Base-by-base conservation (phyloP, 1,139 yeast genomes). In the Candida sp. region DNA sequence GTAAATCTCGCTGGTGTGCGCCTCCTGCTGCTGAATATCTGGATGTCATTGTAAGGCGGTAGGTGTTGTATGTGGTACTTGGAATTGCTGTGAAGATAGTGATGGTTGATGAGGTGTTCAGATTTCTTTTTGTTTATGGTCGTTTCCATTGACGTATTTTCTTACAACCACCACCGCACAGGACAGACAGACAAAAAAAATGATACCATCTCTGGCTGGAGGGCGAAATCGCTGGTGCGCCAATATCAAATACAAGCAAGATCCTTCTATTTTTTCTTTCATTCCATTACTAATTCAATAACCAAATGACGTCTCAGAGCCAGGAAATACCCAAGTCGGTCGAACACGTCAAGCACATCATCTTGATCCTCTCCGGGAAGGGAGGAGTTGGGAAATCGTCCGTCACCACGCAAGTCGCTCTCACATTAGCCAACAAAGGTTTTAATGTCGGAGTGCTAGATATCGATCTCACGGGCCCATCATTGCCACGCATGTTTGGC, bases 391-490 rank as follows among this genome's bases (percentile, higher is more conserved):
- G 99, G 1, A 94, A 94, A 66, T 90, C 97, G 5, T 91, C 98
- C 0, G 93, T 94, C 1, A 93, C 99, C 0, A 89, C 98, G 0
- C 99, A 96, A 66, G 78, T 93, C 1, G 98, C 98, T 0, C 74
- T 94, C 25, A 78, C 94, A 0, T 74, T 96, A 35, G 91, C 85
- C 5, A 72, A 79, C 32, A 74, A 82, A 63, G 96, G 96, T 1
- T 83, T 69, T 61, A 86, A 82, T 61, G 97, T 94, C 11, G 99
- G 99, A 1, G 96, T 94, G 0, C 72, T 96, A 38, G 99, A 94
- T 65, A 92, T 94, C 26, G 99, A 94, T 72, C 74, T 96, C 47
- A 96, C 99, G 0, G 99, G 99, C 0, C 99, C 99, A 0, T 92
- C 98, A 1, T 74, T 93, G 46, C 99, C 99, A 2, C 77, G 99